A percentile compares a stretch with the other conserved stretches of the same genome.
These are phyloP conservation scores for Anacardium occidentale DNA, from an alignment of 345 rosid species.

Conservation along the genomic window DNA sequence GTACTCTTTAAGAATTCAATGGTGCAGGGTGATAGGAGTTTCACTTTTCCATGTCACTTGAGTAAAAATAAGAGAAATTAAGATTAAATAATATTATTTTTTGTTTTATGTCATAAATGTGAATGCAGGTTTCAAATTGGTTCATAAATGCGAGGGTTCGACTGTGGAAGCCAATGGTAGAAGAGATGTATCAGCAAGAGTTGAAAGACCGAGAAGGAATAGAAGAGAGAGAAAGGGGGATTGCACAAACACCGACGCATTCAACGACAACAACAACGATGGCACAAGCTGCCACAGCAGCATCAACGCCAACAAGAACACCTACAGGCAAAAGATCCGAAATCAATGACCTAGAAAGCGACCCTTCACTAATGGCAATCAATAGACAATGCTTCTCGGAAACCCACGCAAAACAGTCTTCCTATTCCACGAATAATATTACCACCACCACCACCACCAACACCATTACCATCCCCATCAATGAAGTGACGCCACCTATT, in stretches of 20 bases:
- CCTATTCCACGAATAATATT: slow-evolving; percentile 21
- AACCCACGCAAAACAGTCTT: slow-evolving; percentile 40
- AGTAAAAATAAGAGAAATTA: neutral
- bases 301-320: slow-evolving; percentile 26
- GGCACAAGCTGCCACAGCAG: slow-evolving; percentile 21
- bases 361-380: slow-evolving; percentile 58
- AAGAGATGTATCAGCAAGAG: slow-evolving; percentile 97
- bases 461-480: neutral
- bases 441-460: slow-evolving; percentile 12
- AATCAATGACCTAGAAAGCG: slow-evolving; percentile 64
- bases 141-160: slow-evolving; percentile 98
- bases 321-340: slow-evolving; percentile 56
- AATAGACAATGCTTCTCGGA: slow-evolving; percentile 52
- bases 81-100: too few relatives aligned
- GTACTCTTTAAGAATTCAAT: neutral
- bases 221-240: slow-evolving; percentile 37
- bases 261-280: slow-evolving; percentile 24
- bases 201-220: slow-evolving; percentile 48
- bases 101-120: too few relatives aligned
- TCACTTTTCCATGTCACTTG: too few relatives aligned
- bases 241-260: slow-evolving; percentile 62
- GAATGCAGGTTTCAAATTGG: slow-evolving; percentile 89
- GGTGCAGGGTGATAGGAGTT: neutral
- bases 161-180: slow-evolving; percentile 99
- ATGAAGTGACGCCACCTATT: slow-evolving; percentile 29